Percentiles rank a stretch among this genome's conserved stretches.
Evolutionary conservation across 78 protist species (phyloP).

Genomic region (Protostelium mycophagum): DNA sequence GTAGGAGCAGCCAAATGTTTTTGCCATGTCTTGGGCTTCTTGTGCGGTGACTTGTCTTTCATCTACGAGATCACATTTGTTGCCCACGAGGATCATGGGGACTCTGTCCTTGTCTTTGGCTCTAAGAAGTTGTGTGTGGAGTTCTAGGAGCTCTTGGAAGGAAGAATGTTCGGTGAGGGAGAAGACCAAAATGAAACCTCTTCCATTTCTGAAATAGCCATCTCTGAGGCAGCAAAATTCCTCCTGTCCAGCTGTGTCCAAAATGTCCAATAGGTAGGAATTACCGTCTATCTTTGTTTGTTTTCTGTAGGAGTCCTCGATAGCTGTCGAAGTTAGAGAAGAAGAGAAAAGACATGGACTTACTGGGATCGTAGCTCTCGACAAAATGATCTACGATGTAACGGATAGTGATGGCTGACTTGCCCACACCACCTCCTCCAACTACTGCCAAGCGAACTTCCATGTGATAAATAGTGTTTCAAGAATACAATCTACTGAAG

Average conservation of each 20-base stretch:
- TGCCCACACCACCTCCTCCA: conserved; percentile 10
- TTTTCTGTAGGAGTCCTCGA: conserved; percentile 30
- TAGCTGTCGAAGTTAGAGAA: neutral
- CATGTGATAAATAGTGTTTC: no score
- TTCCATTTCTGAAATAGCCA: conserved; percentile 79
- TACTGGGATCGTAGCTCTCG: conserved; percentile 85
- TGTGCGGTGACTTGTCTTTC: conserved; percentile 42
- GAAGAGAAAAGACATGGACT: neutral
- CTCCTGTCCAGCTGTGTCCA: conserved; percentile 89
- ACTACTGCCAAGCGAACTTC: neutral
- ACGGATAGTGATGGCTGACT: conserved; percentile 1
- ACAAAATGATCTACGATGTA: conserved; percentile 45
- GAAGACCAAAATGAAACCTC: conserved; percentile 85
- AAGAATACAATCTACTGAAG: no score
- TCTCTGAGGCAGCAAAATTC: conserved; percentile 57
- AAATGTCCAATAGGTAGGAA: conserved; percentile 58
- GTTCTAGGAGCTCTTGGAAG: conserved; percentile 8
- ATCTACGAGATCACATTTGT: conserved; percentile 80
- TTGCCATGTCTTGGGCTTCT: conserved; percentile 68
- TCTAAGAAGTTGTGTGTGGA: conserved; percentile 76
- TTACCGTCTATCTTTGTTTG: conserved; percentile 8
- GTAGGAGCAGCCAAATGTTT: conserved; percentile 34
- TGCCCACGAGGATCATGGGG: conserved; percentile 86
- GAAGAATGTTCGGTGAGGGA: conserved; percentile 51
- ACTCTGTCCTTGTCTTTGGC: conserved; percentile 75